These are phyloP conservation scores for Fennellomyces sp. DNA, from an alignment of 371 early-diverging fungal species.

Conservation along the genomic window DNA sequence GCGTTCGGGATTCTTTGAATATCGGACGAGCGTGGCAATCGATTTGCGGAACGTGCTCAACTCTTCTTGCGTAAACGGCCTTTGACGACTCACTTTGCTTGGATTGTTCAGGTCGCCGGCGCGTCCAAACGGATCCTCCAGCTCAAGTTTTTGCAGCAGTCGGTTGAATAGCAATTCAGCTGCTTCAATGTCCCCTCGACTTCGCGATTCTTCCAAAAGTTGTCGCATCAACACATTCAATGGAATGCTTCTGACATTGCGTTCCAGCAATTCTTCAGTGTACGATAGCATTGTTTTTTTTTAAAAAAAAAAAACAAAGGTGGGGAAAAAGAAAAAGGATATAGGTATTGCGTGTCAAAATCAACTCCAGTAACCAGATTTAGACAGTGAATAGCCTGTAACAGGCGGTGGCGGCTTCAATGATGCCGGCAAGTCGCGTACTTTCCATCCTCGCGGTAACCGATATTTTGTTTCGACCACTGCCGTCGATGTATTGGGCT, in stretches of 20 bases:
- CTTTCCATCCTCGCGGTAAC: constrained; percentile 46
- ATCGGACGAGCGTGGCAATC: constrained; percentile 16
- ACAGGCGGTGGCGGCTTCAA: constrained; percentile 35
- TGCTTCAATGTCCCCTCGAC: neutral
- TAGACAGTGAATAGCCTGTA: neutral
- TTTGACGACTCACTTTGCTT: too few species aligned
- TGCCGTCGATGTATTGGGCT: neutral
- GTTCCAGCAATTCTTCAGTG: neutral
- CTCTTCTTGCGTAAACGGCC: neutral
- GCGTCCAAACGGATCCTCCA: neutral
- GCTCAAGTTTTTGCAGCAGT: neutral
- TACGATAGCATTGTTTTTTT: neutral
- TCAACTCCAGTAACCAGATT: neutral
- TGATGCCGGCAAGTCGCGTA: constrained; percentile 41
- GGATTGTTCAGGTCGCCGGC: neutral
- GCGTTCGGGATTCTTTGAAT: constrained; percentile 11
- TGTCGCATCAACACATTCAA: too few species aligned
- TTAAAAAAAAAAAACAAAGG: neutral
- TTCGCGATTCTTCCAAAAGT: neutral
- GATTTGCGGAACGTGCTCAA: constrained; percentile 2
- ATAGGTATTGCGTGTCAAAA: neutral
- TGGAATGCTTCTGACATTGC: neutral
- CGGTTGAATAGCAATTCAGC: neutral
- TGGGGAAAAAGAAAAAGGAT: neutral
- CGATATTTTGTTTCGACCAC: constrained; percentile 17